These are phyloP conservation scores for Globisporangium heterothallicum DNA, from an alignment of 352 stramenopile species.

Conservation along the genomic window DNA sequence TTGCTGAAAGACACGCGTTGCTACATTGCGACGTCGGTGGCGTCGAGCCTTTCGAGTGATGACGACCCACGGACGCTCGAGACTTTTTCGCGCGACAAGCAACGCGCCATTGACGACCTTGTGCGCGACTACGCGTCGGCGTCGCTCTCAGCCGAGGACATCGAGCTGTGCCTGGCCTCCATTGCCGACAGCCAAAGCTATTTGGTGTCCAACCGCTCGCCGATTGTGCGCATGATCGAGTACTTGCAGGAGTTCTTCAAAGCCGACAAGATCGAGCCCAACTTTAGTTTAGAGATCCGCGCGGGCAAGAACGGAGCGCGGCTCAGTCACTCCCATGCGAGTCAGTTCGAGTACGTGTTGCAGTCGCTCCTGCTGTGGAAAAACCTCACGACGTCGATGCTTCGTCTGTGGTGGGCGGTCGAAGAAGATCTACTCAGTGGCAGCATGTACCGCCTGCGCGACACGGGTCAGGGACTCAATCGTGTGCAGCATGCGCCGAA, in stretches of 20 bases:
- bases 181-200: slow-evolving; percentile 60
- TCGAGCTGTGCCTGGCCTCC: slow-evolving; percentile 43
- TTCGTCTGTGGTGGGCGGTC: slow-evolving; percentile 59
- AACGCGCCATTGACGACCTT: slow-evolving; percentile 19
- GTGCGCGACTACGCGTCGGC: slow-evolving; percentile 42
- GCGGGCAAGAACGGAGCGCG: slow-evolving; percentile 54
- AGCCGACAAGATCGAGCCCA: slow-evolving; percentile 33
- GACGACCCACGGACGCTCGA: slow-evolving; percentile 7
- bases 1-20: slow-evolving; percentile 76
- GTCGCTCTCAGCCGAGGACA: slow-evolving; percentile 44
- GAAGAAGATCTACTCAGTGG: slow-evolving; percentile 56
- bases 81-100: slow-evolving; percentile 15
- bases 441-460: slow-evolving; percentile 46
- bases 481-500: slow-evolving; percentile 59
- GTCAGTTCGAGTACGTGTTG: slow-evolving; percentile 61
- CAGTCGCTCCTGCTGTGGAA: slow-evolving; percentile 60
- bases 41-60: slow-evolving; percentile 6
- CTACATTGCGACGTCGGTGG: slow-evolving; percentile 51
- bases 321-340: slow-evolving; percentile 50
- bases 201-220: slow-evolving; percentile 44
- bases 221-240: slow-evolving; percentile 62
- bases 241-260: slow-evolving; percentile 56
- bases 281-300: slow-evolving; percentile 50
- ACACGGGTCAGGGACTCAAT: slow-evolving; percentile 65
- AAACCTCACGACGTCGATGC: slow-evolving; percentile 56